Percentiles rank a stretch among this genome's conserved stretches.
phyloP scores from a whole-genome alignment of 228 moss, liverwort and hornwort species.

The Sphagnum fallax region DNA sequence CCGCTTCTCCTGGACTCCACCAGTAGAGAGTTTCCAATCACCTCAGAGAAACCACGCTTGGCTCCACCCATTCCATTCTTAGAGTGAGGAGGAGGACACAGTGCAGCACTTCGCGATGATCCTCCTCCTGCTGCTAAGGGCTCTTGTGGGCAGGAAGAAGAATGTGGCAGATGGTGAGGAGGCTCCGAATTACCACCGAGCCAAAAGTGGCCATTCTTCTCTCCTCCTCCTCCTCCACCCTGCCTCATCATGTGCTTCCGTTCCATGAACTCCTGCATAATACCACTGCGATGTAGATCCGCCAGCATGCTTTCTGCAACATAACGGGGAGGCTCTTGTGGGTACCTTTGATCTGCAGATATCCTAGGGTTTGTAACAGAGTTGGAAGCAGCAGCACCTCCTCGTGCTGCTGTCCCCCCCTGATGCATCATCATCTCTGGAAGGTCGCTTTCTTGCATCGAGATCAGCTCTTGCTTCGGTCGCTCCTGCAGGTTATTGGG shows the following conservation, averaged over 20 bases:
- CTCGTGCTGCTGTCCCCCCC: too few species aligned
- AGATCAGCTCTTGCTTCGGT: too few species aligned
- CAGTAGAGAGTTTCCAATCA: conserved; percentile 32
- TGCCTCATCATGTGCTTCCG: conserved; percentile 32
- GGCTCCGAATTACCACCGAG: not conserved
- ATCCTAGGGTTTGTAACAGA: too few species aligned
- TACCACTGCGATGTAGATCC: conserved; percentile 32
- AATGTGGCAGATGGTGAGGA: conserved; percentile 19
- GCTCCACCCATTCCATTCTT: conserved; percentile 53
- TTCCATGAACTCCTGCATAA: conserved; percentile 35
- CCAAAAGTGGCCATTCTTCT: too few species aligned
- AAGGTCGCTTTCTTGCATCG: too few species aligned
- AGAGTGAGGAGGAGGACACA: conserved; percentile 9
- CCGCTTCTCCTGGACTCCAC: conserved; percentile 10
- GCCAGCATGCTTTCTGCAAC: conserved; percentile 12
- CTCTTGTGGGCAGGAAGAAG: conserved; percentile 15
- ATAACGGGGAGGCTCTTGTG: not conserved
- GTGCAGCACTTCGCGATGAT: conserved; percentile 20
- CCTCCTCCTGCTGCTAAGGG: conserved; percentile 16
- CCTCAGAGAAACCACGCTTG: conserved; percentile 70
- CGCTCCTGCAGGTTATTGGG: too few species aligned
- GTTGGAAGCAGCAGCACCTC: too few species aligned
- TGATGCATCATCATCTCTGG: too few species aligned
- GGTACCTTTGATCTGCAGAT: too few species aligned
- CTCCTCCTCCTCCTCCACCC: conserved; percentile 2